Base-by-base conservation (phyloP, 140 eudicot genomes). In the Senecio squalidus region DNA sequence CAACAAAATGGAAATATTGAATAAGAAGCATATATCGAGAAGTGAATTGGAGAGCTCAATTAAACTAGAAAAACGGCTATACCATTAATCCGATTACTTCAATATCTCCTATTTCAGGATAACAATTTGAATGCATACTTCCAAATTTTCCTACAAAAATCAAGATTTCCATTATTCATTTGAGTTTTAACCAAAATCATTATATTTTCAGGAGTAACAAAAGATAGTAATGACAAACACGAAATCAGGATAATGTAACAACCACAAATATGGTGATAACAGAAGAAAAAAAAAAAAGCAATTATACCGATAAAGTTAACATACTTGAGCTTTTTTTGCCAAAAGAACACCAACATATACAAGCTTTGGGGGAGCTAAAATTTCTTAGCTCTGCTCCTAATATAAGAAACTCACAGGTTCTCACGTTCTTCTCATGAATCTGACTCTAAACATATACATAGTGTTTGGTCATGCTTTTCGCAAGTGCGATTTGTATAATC, bases 101-200 rank as follows among this genome's bases (percentile, higher is more conserved):
- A 64, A 86, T 77, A 26, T 51, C 63, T 29, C 95, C 95, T 55
- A 86, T 50, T 46, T 58, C 71, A 8, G 88, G 91, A 67, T 74
- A 77, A 60, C 78, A 79, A 62, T 39, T 53, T 24, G 62, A 53
- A 70, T 86, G 95, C 60, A 55, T 21, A 62, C 29, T 48, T 68
- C 80, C 88, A n/a, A 82, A 61, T 46, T 70, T 76, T 56, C 71
- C 95, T 86, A 62, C 75, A 82, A 43, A 60, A 57, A 62, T 9
- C 50, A 47, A 67, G 53, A 48, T 54, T 30, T n/a, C 41, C 25
- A 16, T 52, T 38, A 60, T 7, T 11, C 20, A 68, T 36, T 22
- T 33, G 16, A 57, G 59, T 40, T 8, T 30, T 13, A 24, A 39
- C 11, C 3, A 33, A 33, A 2, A 38, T 21, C 23, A 1, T 25